Evolutionary conservation across 257 asterid genomes (phyloP), one percentile per base, ranked within the genome.

Genomic region (Przewalskia tangutica): DNA sequence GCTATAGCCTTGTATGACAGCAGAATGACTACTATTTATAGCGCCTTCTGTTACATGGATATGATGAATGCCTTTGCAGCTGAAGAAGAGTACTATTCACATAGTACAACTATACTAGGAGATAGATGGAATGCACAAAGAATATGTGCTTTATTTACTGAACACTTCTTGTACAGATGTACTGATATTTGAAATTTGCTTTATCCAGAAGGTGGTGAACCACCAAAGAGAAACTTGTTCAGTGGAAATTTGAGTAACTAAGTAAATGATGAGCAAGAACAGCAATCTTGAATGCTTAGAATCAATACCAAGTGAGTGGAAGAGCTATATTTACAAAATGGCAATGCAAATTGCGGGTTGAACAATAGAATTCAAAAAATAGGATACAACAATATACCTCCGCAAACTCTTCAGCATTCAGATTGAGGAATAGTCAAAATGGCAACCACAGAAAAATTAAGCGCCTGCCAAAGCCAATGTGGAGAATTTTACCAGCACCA

Each of bases 341-440:
- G 48, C 75, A 55, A 48, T 82, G 79, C 70, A 82, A 65, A 64
- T 16, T 56, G 58, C 48, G 79, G 79, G 38, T 78, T 80, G 77
- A 80, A 34, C 63, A 50, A 14, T 51, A 84, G 34, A 71, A 75
- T 34, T 55, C 53, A 75, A 68, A 86, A 77, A 82, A 73, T 79
- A 62, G 66, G 79, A 67, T 84, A 78, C 87, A 86, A 86, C 81
- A 81, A 65, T 78, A 84, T 84, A 82, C 87, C 85, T 86, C 81
- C 82, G 0, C 46, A 38, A 76, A 84, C 54, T 62, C 68, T 82
- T 80, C 55, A 79, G 81, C 77, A 81, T 51, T 82, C 81, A 18
- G 80, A 71, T 81, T 79, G 83, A 79, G 78, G 56, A 71, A 82
- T 58, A 78, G 77, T 66, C 83, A 79, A 83, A 81, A 81, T 18